phyloP scores from a whole-genome alignment of 495 filamentous ascomycete species.

The Antarctomyces pellizariae region DNA sequence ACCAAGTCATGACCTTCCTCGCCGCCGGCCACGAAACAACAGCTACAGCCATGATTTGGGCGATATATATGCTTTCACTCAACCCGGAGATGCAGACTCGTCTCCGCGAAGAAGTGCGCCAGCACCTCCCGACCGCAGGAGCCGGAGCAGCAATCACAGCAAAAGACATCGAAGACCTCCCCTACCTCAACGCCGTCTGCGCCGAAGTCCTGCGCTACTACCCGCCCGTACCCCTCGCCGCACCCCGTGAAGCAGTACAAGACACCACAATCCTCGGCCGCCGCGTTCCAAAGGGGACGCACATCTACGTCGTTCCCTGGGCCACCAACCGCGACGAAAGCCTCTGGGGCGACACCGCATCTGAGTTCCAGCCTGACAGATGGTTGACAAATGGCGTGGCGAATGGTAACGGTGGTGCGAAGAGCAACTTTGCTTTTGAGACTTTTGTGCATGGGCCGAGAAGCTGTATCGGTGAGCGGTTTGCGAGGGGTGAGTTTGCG shows the following conservation, averaged over 20 bases:
- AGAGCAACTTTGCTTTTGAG: constrained; percentile 33
- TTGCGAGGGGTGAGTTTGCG: constrained; percentile 68
- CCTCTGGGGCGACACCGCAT: constrained; percentile 34
- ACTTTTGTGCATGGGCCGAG: constrained; percentile 37
- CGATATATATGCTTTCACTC: constrained; percentile 24
- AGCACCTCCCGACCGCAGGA: constrained; percentile 32
- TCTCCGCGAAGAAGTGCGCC: constrained; percentile 30
- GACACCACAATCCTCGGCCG: constrained; percentile 32
- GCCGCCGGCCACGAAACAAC: constrained; percentile 72
- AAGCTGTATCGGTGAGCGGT: constrained; percentile 40
- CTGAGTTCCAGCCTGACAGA: constrained; percentile 33
- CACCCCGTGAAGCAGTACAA: constrained; percentile 30
- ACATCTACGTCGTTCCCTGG: constrained; percentile 28
- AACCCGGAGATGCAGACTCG: constrained; percentile 23
- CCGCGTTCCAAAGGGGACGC: constrained; percentile 23
- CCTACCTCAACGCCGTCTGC: constrained; percentile 28
- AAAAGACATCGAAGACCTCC: constrained; percentile 27
- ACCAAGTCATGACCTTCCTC: constrained; percentile 92
- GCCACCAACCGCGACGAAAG: constrained; percentile 29
- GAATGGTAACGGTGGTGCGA: constrained; percentile 22
- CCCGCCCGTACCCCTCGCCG: constrained; percentile 23
- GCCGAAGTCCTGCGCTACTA: constrained; percentile 16
- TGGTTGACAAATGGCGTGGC: constrained; percentile 25
- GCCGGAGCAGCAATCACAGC: constrained; percentile 21
- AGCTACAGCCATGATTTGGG: constrained; percentile 31